These are phyloP conservation scores for Blastocystis sp. DNA, from an alignment of 352 stramenopile genomes.

Conservation along the genomic window DNA sequence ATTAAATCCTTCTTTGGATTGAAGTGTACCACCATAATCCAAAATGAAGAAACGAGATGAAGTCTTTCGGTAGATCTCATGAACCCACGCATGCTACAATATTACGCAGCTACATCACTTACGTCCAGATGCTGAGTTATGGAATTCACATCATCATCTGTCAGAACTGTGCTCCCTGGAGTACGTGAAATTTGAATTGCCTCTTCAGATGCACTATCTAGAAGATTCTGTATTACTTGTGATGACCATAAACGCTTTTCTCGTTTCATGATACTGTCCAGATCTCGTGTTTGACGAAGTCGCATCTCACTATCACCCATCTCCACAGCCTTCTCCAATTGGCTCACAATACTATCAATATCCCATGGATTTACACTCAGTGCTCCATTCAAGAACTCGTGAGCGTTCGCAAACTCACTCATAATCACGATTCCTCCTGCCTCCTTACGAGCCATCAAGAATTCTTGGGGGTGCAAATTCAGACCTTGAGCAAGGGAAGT, in stretches of 20 bases:
- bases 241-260: conserved; percentile 17
- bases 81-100: neutral
- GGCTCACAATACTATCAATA: conserved; percentile 3
- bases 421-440: conserved; percentile 50
- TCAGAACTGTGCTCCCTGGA: neutral
- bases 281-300: neutral
- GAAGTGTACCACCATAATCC: conserved; percentile 57
- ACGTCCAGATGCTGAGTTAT: neutral
- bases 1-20: conserved; percentile 56
- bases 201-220: neutral
- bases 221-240: conserved; percentile 48
- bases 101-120: neutral
- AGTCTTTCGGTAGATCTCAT: neutral
- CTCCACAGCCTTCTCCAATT: conserved; percentile 43
- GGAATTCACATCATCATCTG: conserved; percentile 37
- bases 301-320: conserved; percentile 14
- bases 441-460: conserved; percentile 29
- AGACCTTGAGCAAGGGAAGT: conserved; percentile 38
- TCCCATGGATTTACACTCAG: conserved; percentile 59
- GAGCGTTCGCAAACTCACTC: conserved; percentile 47
- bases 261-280: conserved; percentile 19
- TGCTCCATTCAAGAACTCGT: conserved; percentile 61
- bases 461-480: conserved; percentile 59
- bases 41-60: conserved; percentile 48
- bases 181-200: neutral